Evolutionary conservation across 495 filamentous ascomycete species (phyloP).

Genomic region (Penicillium steckii): DNA sequence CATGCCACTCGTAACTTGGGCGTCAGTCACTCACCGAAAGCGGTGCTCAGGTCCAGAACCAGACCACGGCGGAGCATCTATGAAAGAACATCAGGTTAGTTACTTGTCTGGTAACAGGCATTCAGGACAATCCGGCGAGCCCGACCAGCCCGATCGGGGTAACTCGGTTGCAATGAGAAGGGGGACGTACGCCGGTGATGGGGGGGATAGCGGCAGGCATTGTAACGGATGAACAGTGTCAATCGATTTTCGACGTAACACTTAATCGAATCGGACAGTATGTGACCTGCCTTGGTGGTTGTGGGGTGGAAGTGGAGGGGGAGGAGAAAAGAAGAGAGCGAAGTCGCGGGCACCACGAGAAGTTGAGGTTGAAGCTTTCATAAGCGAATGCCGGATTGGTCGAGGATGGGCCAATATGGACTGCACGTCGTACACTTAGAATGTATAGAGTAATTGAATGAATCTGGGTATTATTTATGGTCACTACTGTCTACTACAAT

Average conservation of each 20-base stretch:
- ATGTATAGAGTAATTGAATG: too few species aligned
- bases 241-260: constrained; percentile 15
- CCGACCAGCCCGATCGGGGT: constrained; percentile 19
- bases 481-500: too few species aligned
- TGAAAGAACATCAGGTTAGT: constrained; percentile 5
- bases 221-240: constrained; percentile 28
- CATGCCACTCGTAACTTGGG: constrained; percentile 17
- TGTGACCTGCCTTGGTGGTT: constrained; percentile 20
- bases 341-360: constrained; percentile 19
- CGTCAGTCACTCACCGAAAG: constrained; percentile 59
- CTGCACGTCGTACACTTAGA: too few species aligned
- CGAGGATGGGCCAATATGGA: too few species aligned
- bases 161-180: constrained; percentile 20
- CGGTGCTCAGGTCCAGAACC: constrained; percentile 76
- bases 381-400: constrained; percentile 40
- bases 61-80: constrained; percentile 73
- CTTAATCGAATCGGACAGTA: constrained; percentile 12
- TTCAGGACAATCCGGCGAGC: constrained; percentile 8
- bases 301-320: constrained; percentile 27
- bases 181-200: constrained; percentile 50
- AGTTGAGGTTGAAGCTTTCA: constrained; percentile 28
- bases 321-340: constrained; percentile 30
- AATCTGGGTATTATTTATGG: too few species aligned
- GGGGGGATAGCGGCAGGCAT: constrained; percentile 46
- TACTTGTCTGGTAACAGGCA: neutral